These are phyloP conservation scores for Calonectria henricotiae DNA, from an alignment of 2,329 filamentous ascomycete genomes.

Conservation along the genomic window DNA sequence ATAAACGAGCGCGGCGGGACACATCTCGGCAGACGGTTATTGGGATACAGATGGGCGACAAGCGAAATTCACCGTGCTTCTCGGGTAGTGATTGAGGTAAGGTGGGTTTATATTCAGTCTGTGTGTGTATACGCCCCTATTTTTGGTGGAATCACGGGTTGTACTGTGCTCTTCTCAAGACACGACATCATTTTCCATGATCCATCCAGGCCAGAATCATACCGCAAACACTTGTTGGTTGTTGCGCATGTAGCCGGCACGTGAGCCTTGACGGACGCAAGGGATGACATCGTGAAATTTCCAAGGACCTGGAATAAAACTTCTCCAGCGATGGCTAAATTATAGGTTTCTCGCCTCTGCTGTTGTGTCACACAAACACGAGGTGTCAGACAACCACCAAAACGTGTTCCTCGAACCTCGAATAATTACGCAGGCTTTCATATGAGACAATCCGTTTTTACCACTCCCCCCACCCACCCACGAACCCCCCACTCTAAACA, in stretches of 20 bases:
- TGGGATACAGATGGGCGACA: background rate
- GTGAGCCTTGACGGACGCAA: background rate
- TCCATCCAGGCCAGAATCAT: background rate
- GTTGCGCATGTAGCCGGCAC: background rate
- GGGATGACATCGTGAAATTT: background rate
- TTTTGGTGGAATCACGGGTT: no score
- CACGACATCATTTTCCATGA: no score
- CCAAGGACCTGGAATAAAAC: background rate
- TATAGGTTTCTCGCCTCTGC: background rate
- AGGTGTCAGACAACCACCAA: constrained; percentile 11
- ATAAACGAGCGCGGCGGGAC: background rate
- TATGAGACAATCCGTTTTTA: background rate
- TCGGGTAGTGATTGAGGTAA: background rate
- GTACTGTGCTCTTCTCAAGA: no score
- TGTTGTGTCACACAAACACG: background rate
- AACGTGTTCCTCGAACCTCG: background rate
- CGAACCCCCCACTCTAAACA: no score
- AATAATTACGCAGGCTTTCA: no score
- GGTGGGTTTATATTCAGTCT: no score
- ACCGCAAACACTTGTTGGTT: background rate
- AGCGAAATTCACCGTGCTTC: no score
- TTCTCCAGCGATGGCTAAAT: background rate
- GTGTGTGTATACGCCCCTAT: no score
- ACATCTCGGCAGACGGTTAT: background rate
- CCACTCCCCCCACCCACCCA: no score